Evolutionary conservation across 2,329 filamentous ascomycete genomes (phyloP), one percentile per base, ranked within the genome.

Genomic region (Tolypocladium guangdongense): DNA sequence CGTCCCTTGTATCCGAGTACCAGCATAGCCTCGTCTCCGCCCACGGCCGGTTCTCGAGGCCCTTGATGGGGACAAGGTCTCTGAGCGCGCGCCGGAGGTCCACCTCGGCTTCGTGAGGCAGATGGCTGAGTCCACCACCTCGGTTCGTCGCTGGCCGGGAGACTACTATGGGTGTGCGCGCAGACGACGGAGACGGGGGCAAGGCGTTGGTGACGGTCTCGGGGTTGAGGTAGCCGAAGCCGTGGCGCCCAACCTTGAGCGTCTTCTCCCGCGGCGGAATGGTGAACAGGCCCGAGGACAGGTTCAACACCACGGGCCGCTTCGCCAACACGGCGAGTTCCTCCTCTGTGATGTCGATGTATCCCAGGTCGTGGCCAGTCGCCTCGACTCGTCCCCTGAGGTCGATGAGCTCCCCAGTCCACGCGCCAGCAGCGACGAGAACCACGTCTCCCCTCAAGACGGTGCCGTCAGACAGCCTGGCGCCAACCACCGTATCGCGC

Each of bases 401-500:
- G 67, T 96, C 87, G 53, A 96, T 72, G 24, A 96, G 76, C 1
- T 80, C 78, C 2, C 84, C 81, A 2, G 88, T 89, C 91, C 92
- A 97, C 5, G 92, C 90, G 18, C 92, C 92, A 0, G 90, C 84
- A 0, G 92, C 90, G 2, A 95, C 77, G 53, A 96, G 75, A 36
- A 88, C 84, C 8, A 95, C 75, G 55, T 89, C 87, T 2, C 87
- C 88, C 4, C 69, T 71, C 7, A 71, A 56, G 7, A 74, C 24
- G 75, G 51, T 56, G 7, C 64, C 63, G 49, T 67, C 62, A n/a
- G 58, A 58, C 47, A 71, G 50, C 57, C 63, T 63, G 18, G 67
- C 87, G 36, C 88, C 88, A 1, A 76, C 74, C n/a, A 79, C 71
- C 46, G 62, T 66, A 43, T 66, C 65, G 16, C 64, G 67, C 22